These are phyloP conservation scores for Camellia oleifera DNA, from an alignment of 179 eudicot genomes.

Conservation along the genomic window DNA sequence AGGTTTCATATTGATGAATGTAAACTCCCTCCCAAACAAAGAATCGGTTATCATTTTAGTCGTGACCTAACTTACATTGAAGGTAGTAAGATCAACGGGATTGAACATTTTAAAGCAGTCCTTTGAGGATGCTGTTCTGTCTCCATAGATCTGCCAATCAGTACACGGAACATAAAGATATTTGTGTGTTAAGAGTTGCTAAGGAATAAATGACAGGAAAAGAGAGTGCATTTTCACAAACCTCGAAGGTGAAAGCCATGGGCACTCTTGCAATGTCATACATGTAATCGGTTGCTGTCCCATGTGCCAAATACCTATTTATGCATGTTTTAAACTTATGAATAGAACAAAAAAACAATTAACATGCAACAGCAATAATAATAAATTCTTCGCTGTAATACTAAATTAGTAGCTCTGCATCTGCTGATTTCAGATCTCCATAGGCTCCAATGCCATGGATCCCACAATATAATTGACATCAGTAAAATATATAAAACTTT, in stretches of 20 bases:
- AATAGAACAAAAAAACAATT: neutral
- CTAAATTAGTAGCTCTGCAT: neutral
- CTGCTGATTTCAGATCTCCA: neutral
- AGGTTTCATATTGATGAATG: too few relatives aligned
- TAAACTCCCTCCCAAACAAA: neutral
- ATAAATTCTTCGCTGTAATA: neutral
- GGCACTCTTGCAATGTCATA: conserved; percentile 88
- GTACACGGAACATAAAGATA: neutral
- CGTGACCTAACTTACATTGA: conserved; percentile 48
- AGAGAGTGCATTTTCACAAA: conserved; percentile 20
- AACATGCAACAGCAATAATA: neutral
- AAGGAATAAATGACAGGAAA: neutral
- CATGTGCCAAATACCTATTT: conserved; percentile 89
- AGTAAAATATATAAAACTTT: neutral
- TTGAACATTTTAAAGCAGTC: conserved; percentile 98
- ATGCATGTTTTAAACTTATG: neutral
- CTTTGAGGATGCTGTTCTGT: conserved; percentile 65
- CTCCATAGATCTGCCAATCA: conserved; percentile 78
- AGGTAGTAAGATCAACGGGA: conserved; percentile 69
- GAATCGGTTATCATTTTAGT: neutral
- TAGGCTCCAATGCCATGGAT: neutral
- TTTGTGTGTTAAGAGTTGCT: neutral
- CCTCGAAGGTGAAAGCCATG: conserved; percentile 98
- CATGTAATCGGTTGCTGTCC: conserved; percentile 94
- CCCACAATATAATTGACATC: neutral